Evolutionary conservation across 345 rosid species (phyloP).

Genomic region (Dovyalis caffra): DNA sequence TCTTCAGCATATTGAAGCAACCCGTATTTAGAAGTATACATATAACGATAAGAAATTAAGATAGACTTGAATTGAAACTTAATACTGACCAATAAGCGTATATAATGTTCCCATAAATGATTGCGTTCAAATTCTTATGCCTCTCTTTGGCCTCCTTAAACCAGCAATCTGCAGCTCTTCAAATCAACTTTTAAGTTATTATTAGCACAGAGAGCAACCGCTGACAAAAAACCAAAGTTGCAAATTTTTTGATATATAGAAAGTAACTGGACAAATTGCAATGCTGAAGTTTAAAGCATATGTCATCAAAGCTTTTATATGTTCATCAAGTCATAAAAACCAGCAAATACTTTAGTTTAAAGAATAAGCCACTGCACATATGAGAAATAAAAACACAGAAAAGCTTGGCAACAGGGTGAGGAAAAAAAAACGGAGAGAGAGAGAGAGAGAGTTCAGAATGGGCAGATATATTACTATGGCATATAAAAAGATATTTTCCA

Average conservation of each 20-base stretch:
- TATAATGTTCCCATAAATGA: slow-evolving; percentile 84
- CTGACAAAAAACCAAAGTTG: not conserved
- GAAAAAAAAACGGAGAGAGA: not conserved
- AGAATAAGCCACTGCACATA: not conserved
- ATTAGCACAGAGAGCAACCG: slow-evolving; percentile 30
- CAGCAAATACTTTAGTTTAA: not conserved
- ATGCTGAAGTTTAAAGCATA: not conserved
- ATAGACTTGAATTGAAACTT: not conserved
- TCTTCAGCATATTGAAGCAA: not conserved
- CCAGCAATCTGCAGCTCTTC: slow-evolving; percentile 98
- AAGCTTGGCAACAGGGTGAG: not conserved
- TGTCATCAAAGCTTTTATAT: not conserved
- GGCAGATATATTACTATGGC: not conserved
- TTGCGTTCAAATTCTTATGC: slow-evolving; percentile 61
- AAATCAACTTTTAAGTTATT: slow-evolving; percentile 33
- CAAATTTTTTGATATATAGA: not conserved
- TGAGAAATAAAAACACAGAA: not conserved
- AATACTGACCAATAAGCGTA: slow-evolving; percentile 78
- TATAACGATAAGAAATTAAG: not conserved
- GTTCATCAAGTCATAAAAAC: not conserved
- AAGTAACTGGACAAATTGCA: not conserved
- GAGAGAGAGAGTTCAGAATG: not conserved
- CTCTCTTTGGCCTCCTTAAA: slow-evolving; percentile 74
- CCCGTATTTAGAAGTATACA: not conserved
- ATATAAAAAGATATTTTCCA: not conserved